Base-by-base conservation (phyloP, 1,284 basidiomycete species). In the Moniliella sp. region DNA sequence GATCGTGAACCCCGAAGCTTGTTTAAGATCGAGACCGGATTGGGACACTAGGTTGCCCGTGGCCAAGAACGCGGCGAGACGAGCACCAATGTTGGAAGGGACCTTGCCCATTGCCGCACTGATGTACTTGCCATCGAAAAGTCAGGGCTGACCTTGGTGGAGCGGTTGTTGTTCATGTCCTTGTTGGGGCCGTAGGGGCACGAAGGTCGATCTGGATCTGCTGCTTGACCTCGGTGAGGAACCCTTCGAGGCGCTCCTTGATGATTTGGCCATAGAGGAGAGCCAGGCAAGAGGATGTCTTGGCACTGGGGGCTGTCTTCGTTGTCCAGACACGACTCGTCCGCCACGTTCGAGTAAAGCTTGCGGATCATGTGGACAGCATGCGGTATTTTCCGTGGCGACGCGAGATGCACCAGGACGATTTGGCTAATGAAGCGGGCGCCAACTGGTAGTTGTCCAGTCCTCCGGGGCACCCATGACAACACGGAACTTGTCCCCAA, bases 221-320 rank as follows among this genome's bases (percentile, higher is more conserved):
- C 33, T 64, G 65, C 31, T 76, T 72, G 49, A 93, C 72, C 40
- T 71, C 47, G 72, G 76, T 32, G 94, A 64, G 12, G 74, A 75
- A 61, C 8, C 94, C 91, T 49, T 94, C 88, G 39, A 97, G 68
- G 41, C 82, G 75, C 63, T 99, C 91, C 64, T 93, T 94, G 66
- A 99, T 78, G 56, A 97, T 93, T 77, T 91, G 91, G 32, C 76
- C 78, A 61, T 93, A 94, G 16, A 99, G 64, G 46, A 70, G n/a
- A 75, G 18, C 91, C 91, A 1, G 91, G 88, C 25, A 97, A 73
- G 10, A 99, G 71, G 28, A 93, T 83, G 59, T 99, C 91, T 62
- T 99, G 91, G 57, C 94, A 82, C 61, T 97, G 88, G 34, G 86
- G 84, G 11, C 88, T 97, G 68, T 99, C 91, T 9, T 91, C 86